Percentiles rank a stretch among this genome's conserved stretches.
Evolutionary conservation across 2,329 filamentous ascomycete genomes (phyloP).

Genomic region (Cordyceps fumosorosea): DNA sequence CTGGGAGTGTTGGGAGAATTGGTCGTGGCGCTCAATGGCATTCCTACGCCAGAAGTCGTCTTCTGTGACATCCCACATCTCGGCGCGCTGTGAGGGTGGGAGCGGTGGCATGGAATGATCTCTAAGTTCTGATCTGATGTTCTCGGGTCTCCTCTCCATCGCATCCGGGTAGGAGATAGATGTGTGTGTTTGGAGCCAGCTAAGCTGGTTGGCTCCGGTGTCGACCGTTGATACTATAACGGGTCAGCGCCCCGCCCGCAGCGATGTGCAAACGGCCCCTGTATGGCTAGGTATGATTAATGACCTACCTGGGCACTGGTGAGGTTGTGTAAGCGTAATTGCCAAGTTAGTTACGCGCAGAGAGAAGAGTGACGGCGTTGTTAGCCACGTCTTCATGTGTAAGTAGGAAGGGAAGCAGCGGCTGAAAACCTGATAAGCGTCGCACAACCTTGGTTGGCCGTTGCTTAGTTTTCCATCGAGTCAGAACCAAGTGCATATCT

Average conservation of each 20-base stretch:
- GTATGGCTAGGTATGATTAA: background rate
- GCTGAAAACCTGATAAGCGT: background rate
- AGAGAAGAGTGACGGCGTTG: background rate
- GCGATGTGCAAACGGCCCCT: background rate
- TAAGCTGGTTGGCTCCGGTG: background rate
- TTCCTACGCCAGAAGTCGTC: slow-evolving; percentile 29
- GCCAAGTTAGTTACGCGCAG: background rate
- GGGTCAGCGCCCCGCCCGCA: background rate
- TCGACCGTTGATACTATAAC: background rate
- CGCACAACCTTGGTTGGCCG: background rate
- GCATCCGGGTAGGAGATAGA: too few species aligned
- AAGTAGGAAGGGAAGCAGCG: background rate
- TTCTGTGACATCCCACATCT: slow-evolving; percentile 31
- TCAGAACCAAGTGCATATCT: background rate
- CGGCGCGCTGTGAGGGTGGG: background rate
- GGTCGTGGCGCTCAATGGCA: slow-evolving; percentile 19
- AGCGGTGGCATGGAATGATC: background rate
- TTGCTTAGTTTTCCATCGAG: background rate
- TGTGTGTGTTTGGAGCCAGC: background rate
- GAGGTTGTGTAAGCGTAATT: slow-evolving; percentile 37
- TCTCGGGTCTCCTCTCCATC: background rate
- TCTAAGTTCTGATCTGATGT: background rate
- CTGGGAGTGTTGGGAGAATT: slow-evolving; percentile 20
- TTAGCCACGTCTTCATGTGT: background rate
- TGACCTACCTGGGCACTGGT: slow-evolving; percentile 18